Conservation (phyloP, 768 basidiomycete genomes). For the Phanerochaete carnosa region DNA sequence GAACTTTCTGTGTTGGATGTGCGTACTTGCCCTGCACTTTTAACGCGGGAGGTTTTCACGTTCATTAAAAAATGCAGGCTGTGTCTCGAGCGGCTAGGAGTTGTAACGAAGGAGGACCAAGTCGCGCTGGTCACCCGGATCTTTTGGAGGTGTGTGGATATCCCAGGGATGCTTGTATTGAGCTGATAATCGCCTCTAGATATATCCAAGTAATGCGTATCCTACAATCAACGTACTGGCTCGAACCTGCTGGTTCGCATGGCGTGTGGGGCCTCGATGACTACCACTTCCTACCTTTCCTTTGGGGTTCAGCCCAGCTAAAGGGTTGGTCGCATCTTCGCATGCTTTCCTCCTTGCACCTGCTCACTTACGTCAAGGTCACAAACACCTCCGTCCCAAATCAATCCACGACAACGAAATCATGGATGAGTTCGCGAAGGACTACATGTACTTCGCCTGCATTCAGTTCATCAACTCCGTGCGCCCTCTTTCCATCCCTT, state of each 20-base stretch:
- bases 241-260: slow-evolving; percentile 98
- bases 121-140: slow-evolving; percentile 74
- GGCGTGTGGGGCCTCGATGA: slow-evolving; percentile 98
- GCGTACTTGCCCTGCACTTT: slow-evolving; percentile 33
- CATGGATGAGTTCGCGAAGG: slow-evolving; percentile 84
- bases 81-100: slow-evolving; percentile 71
- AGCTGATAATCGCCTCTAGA: slow-evolving; percentile 23
- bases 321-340: slow-evolving; percentile 34
- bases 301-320: slow-evolving; percentile 83
- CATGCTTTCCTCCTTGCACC: no score
- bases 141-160: slow-evolving; percentile 73
- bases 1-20: slow-evolving; percentile 98
- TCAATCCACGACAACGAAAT: slow-evolving; percentile 90
- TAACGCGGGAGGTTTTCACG: background rate
- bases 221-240: slow-evolving; percentile 93
- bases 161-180: background rate
- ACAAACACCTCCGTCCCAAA: slow-evolving; percentile 88
- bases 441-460: slow-evolving; percentile 97
- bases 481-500: slow-evolving; percentile 19
- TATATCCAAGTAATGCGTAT: slow-evolving; percentile 81
- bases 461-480: slow-evolving; percentile 96
- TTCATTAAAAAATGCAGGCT: slow-evolving; percentile 47
- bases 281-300: slow-evolving; percentile 92
- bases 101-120: slow-evolving; percentile 63
- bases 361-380: slow-evolving; percentile 68